Evolutionary conservation across 306 rosid species (phyloP).

Genomic region (Acmispon strigosus): DNA sequence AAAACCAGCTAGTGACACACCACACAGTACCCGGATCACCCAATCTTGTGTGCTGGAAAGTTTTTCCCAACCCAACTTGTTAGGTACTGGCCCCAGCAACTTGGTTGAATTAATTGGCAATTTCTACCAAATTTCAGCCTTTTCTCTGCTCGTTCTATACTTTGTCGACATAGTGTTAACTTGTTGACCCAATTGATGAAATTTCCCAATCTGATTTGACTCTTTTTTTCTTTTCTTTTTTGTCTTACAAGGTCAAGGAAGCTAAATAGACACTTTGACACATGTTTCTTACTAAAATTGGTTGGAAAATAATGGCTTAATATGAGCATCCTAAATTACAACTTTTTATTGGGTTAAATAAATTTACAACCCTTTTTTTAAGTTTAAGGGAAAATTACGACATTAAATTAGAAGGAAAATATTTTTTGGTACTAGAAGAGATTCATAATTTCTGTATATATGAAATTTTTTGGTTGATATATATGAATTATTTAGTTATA

Average conservation of each 20-base stretch:
- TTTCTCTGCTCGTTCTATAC: neutral
- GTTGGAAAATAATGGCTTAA: neutral
- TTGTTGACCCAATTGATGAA: conserved; percentile 4
- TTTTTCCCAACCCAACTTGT: conserved; percentile 22
- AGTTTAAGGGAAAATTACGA: too few species aligned
- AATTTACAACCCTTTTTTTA: too few species aligned
- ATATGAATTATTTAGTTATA: too few species aligned
- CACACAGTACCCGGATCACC: neutral
- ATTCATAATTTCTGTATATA: too few species aligned
- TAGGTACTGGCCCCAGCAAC: neutral
- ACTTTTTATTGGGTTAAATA: too few species aligned
- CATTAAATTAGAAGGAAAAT: too few species aligned
- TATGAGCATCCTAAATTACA: too few species aligned
- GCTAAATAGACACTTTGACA: neutral
- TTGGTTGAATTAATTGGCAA: neutral
- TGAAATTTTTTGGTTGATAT: too few species aligned
- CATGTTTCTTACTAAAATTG: neutral
- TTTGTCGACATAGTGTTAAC: neutral
- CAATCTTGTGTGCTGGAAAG: conserved; percentile 35
- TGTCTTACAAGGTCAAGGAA: neutral
- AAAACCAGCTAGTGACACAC: conserved; percentile 11
- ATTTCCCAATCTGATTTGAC: neutral
- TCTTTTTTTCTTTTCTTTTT: neutral
- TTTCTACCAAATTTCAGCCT: neutral
- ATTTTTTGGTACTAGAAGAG: too few species aligned